Evolutionary conservation across 2,329 filamentous ascomycete genomes (phyloP), one percentile per base, ranked within the genome.

Genomic region (Golovinomyces cichoracearum): DNA sequence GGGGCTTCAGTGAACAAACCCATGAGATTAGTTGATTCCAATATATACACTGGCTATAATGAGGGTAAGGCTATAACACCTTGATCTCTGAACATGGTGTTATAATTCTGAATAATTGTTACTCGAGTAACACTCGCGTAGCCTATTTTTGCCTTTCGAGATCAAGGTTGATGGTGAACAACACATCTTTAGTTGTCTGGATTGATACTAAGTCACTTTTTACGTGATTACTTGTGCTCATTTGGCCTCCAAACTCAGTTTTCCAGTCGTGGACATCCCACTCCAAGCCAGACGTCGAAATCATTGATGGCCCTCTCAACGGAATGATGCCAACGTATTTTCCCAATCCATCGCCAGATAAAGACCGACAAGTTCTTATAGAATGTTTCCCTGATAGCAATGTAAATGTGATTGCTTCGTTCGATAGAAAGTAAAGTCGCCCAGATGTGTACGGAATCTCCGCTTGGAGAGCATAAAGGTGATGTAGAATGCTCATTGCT

Each of bases 201-300:
- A 88, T 65, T 54, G 73, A 69, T 21, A 85, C 71, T 50, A 58
- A 59, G 3, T 74, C 69, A 46, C 70, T 67, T 3, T 71, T 73
- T 23, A 86, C 73, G 57, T 84, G 79, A 62, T 90, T 90, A 62
- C 82, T 90, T 50, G 83, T 88, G 60, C 81, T 86, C 51, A 88
- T 59, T 54, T 72, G 70, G 0, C 76, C 78, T 6, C 81, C 80
- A 60, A 90, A 80, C 57, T 73, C 68, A 0, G 81, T 93, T 54
- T 72, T 65, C 85, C 88, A 93, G 51, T 83, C 68, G 51, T 69
- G 61, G 1, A 98, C 82, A 63, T 98, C 85, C 90, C 90, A 98
- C 60, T 93, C 78, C 19, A 95, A 66, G 0, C 90, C 90, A 13
- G 68, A 65, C 0, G 83, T 92, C 6, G 76, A 79, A 56, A 98